Percentiles rank a stretch among this genome's conserved stretches.
phyloP scores from a whole-genome alignment of 2,329 filamentous ascomycete species.

The Dactylonectria estremocensis region DNA sequence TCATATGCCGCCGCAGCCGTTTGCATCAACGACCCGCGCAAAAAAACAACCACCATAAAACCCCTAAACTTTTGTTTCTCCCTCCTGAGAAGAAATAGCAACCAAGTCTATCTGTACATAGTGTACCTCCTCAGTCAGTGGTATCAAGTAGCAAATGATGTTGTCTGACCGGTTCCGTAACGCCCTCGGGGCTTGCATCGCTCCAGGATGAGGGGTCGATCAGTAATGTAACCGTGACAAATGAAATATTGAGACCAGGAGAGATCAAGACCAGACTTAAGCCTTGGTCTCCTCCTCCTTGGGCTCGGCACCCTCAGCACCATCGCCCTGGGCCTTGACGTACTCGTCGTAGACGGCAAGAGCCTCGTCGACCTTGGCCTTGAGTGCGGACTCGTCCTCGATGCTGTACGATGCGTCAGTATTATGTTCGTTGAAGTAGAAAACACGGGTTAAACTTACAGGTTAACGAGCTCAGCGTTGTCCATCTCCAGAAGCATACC shows the following conservation, averaged over 20 bases:
- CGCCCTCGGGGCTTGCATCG: slow-evolving; percentile 42
- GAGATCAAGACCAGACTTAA: slow-evolving; percentile 46
- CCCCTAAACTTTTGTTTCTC: slow-evolving; percentile 54
- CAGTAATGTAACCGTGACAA: slow-evolving; percentile 50
- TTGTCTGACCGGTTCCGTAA: slow-evolving; percentile 47
- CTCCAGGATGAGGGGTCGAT: slow-evolving; percentile 46
- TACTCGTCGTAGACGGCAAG: slow-evolving; percentile 99
- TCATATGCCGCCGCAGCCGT: slow-evolving; percentile 41
- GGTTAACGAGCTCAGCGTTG: slow-evolving; percentile 90
- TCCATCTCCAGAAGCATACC: slow-evolving; percentile 99
- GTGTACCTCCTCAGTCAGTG: slow-evolving; percentile 49
- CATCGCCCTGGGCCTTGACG: slow-evolving; percentile 83
- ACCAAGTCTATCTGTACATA: slow-evolving; percentile 61
- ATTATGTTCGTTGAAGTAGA: slow-evolving; percentile 33
- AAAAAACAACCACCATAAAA: slow-evolving; percentile 48
- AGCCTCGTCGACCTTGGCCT: slow-evolving; percentile 97
- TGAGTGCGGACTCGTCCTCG: slow-evolving; percentile 89
- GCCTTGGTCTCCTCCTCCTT: slow-evolving; percentile 66
- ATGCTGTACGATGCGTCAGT: slow-evolving; percentile 70
- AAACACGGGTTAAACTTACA: slow-evolving; percentile 76
- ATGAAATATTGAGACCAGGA: slow-evolving; percentile 46
- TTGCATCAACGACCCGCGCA: slow-evolving; percentile 38
- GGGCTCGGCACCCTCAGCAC: slow-evolving; percentile 56
- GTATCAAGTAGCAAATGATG: slow-evolving; percentile 50
- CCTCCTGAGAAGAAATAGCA: slow-evolving; percentile 57